Conservation (phyloP, 2,329 filamentous ascomycete species). For the Calonectria multiphialidica region DNA sequence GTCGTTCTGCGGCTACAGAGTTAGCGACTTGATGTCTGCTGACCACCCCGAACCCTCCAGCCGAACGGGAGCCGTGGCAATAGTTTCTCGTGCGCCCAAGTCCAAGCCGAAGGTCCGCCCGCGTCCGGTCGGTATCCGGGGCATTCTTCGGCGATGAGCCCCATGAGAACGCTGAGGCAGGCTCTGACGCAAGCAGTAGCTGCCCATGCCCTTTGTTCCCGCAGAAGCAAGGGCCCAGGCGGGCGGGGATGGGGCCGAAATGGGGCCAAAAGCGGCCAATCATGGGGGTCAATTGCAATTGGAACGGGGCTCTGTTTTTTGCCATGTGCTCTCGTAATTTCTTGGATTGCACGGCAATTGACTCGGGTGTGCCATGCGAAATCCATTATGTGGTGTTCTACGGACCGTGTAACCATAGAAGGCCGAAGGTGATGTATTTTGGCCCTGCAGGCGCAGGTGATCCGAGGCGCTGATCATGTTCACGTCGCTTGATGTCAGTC, state of each 20-base stretch:
- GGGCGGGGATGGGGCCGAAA: constrained; percentile 7
- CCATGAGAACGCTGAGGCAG: constrained; percentile 24
- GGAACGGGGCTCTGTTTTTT: constrained; percentile 36
- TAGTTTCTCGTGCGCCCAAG: constrained; percentile 34
- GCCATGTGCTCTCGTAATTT: neutral
- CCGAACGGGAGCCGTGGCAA: constrained; percentile 33
- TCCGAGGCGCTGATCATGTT: neutral
- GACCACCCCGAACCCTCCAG: constrained; percentile 23
- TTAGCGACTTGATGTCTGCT: neutral
- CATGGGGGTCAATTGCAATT: constrained; percentile 26
- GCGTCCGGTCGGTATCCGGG: constrained; percentile 44
- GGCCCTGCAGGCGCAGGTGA: neutral
- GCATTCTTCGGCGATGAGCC: constrained; percentile 38
- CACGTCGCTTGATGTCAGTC: constrained; percentile 15
- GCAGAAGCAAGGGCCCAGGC: constrained; percentile 17
- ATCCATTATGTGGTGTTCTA: neutral
- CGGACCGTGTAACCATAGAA: neutral
- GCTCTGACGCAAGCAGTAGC: constrained; percentile 39
- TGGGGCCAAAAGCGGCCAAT: constrained; percentile 29
- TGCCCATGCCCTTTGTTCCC: constrained; percentile 21
- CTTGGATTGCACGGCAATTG: neutral
- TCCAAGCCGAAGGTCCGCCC: constrained; percentile 40
- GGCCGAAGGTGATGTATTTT: too few relatives aligned
- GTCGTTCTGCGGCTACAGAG: neutral
- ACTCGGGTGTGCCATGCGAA: neutral